A percentile compares a stretch with the other conserved stretches of the same genome.
Conservation (phyloP, 148 eudicot genomes). For the Cornus controversa region DNA sequence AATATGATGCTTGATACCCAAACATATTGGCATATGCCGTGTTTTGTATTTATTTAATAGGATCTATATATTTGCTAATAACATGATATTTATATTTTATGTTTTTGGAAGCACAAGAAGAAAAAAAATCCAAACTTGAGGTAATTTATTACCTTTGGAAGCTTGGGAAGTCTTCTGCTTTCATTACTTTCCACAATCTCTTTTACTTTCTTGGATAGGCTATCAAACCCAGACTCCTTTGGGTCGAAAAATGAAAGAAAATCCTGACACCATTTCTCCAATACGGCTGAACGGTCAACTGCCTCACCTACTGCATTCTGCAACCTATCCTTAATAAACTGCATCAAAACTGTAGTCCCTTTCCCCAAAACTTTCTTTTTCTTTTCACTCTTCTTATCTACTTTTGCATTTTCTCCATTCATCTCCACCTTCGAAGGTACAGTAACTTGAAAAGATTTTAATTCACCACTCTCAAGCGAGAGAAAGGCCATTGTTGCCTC, state of each 20-base stretch:
- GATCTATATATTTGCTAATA: no score
- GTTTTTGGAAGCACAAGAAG: no score
- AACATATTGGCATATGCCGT: not conserved
- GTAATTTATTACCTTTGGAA: conserved; percentile 65
- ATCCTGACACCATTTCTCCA: conserved; percentile 35
- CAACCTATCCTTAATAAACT: conserved; percentile 59
- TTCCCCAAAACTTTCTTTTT: conserved; percentile 74
- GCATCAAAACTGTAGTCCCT: conserved; percentile 58
- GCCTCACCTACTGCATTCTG: conserved; percentile 25
- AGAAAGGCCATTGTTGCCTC: conserved; percentile 57
- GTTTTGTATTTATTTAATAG: no score
- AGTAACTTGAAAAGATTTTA: conserved; percentile 11
- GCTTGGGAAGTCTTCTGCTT: conserved; percentile 86
- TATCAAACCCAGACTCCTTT: conserved; percentile 39
- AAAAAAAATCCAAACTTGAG: not conserved
- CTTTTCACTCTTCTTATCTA: conserved; percentile 53
- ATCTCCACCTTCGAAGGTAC: conserved; percentile 9
- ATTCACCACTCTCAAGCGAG: conserved; percentile 52
- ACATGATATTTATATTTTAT: no score
- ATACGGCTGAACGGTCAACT: conserved; percentile 15
- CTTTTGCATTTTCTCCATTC: conserved; percentile 29
- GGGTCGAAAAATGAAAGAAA: conserved; percentile 52
- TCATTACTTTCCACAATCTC: conserved; percentile 93
- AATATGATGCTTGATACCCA: not conserved
- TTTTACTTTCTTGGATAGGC: conserved; percentile 58